These are phyloP conservation scores for Verticillium albo-atrum DNA, from an alignment of 2,329 filamentous ascomycete genomes.

Conservation along the genomic window DNA sequence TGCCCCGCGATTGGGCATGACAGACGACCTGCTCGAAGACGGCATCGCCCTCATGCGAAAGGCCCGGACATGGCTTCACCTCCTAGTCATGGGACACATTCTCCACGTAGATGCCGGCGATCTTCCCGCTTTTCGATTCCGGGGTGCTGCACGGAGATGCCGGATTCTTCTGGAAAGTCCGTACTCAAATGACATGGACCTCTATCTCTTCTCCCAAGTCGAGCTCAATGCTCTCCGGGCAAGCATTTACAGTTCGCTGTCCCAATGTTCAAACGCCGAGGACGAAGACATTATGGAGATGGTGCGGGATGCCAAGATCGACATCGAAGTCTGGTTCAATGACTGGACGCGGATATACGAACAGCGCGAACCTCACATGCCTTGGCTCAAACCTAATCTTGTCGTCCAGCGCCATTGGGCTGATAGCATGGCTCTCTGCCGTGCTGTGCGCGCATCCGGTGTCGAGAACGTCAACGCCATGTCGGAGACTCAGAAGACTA, in stretches of 20 bases:
- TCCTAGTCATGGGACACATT: constrained; percentile 48
- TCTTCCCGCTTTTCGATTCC: constrained; percentile 23
- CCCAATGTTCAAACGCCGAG: constrained; percentile 15
- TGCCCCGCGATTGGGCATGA: not conserved
- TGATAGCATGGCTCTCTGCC: constrained; percentile 45
- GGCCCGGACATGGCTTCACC: constrained; percentile 45
- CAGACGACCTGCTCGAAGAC: constrained; percentile 16
- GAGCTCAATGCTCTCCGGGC: constrained; percentile 29
- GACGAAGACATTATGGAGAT: constrained; percentile 31
- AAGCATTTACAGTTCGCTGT: constrained; percentile 30
- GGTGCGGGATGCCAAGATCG: constrained; percentile 39
- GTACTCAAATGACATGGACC: constrained; percentile 39
- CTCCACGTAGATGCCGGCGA: constrained; percentile 33
- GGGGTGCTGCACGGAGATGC: constrained; percentile 38
- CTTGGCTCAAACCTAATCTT: constrained; percentile 38
- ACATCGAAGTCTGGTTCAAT: constrained; percentile 44
- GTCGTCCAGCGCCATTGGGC: constrained; percentile 50
- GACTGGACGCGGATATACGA: constrained; percentile 23
- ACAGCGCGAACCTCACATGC: constrained; percentile 19
- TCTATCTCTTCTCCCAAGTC: constrained; percentile 48
- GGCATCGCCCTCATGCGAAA: constrained; percentile 29
- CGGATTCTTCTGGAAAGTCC: constrained; percentile 37
- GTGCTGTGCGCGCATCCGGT: constrained; percentile 36
- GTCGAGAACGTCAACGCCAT: constrained; percentile 33
- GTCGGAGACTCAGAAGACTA: constrained; percentile 39